These are phyloP conservation scores for Brettanomyces bruxellensis DNA, from an alignment of 805 yeast genomes.

Conservation along the genomic window DNA sequence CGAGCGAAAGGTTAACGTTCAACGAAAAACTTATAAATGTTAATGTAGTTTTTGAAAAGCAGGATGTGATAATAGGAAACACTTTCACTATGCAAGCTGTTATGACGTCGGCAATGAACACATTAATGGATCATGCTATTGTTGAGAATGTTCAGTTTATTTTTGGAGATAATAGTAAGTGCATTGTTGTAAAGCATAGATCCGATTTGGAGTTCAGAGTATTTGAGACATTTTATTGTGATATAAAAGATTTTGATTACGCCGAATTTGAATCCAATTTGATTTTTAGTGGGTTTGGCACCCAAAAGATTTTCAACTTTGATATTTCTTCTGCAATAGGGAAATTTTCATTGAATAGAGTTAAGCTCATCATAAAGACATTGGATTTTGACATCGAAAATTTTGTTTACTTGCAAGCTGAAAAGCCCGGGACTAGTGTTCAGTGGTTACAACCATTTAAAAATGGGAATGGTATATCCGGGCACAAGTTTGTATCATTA, in stretches of 20 bases:
- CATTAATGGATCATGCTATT: conserved; percentile 8
- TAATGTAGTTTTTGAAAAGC: conserved; percentile 11
- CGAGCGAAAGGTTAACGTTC: conserved; percentile 5
- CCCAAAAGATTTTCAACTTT: conserved; percentile 12
- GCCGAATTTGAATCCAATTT: conserved; percentile 10
- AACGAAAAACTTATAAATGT: conserved; percentile 13
- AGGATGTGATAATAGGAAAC: conserved; percentile 14
- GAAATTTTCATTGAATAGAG: conserved; percentile 13
- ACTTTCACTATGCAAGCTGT: conserved; percentile 22
- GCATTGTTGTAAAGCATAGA: conserved; percentile 9
- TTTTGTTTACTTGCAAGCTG: background rate
- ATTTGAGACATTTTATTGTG: conserved; percentile 3
- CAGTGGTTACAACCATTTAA: too few species aligned
- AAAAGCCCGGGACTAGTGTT: too few species aligned
- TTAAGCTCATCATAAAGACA: conserved; percentile 8
- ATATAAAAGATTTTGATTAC: conserved; percentile 1
- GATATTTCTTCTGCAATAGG: conserved; percentile 18
- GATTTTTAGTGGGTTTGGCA: conserved; percentile 6
- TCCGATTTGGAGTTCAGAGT: background rate
- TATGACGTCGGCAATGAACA: conserved; percentile 21
- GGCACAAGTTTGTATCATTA: too few species aligned
- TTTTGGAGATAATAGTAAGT: conserved; percentile 11
- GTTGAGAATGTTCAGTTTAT: conserved; percentile 13
- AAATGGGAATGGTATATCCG: too few species aligned
- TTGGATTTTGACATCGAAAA: conserved; percentile 10